Evolutionary conservation across 805 yeast genomes (phyloP).

Genomic region (Monosporozyma unispora): DNA sequence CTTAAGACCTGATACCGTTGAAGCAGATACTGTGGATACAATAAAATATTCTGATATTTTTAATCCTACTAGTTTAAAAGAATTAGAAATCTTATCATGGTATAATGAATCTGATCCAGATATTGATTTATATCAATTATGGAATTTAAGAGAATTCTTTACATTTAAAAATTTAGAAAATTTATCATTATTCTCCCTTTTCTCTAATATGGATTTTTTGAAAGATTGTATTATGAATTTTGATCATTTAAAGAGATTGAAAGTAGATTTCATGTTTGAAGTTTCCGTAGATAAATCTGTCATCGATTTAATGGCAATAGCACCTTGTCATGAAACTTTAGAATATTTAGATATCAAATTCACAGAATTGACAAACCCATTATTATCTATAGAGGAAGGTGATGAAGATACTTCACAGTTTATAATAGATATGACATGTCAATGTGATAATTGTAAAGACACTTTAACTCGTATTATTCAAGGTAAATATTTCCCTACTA

Average conservation of each 20-base stretch:
- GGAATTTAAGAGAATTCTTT: conserved; percentile 24
- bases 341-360: conserved; percentile 30
- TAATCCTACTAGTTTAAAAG: conserved; percentile 22
- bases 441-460: conserved; percentile 21
- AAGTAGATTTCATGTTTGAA: conserved; percentile 29
- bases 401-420: conserved; percentile 15
- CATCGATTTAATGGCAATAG: conserved; percentile 17
- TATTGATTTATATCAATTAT: conserved; percentile 15
- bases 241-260: conserved; percentile 22
- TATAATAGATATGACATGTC: conserved; percentile 15
- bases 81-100: conserved; percentile 34
- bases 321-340: conserved; percentile 19
- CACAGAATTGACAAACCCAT: conserved; percentile 15
- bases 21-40: conserved; percentile 7
- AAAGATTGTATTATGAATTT: conserved; percentile 21
- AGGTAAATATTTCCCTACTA: conserved; percentile 25
- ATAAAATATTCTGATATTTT: conserved; percentile 25
- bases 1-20: conserved; percentile 22
- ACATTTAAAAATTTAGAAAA: conserved; percentile 26
- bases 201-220: conserved; percentile 18
- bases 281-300: conserved; percentile 14
- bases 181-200: conserved; percentile 29
- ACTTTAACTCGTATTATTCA: conserved; percentile 23
- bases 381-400: conserved; percentile 14
- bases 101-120: conserved; percentile 17